These are phyloP conservation scores for Gaertneriomyces semiglobifer DNA, from an alignment of 192 early-diverging fungal species.

Conservation along the genomic window DNA sequence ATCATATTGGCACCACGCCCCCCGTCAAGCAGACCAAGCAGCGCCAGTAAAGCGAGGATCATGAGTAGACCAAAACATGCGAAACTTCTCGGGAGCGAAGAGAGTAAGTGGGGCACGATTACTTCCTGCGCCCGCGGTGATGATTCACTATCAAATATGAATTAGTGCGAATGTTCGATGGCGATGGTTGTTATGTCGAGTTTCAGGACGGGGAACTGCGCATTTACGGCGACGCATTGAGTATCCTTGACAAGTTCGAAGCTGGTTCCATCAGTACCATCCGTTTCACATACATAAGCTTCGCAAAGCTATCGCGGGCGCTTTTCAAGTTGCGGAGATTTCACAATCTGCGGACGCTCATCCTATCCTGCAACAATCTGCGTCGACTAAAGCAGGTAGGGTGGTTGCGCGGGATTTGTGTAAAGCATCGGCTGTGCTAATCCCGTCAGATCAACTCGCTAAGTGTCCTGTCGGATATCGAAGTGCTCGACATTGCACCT, in stretches of 20 bases:
- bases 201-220: slow-evolving; percentile 8
- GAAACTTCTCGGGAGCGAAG: too few relatives aligned
- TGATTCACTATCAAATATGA: too few relatives aligned
- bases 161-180: slow-evolving; percentile 10
- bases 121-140: too few relatives aligned
- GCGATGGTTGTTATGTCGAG: slow-evolving; percentile 4
- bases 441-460: slow-evolving; percentile 28
- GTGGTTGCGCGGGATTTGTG: not conserved
- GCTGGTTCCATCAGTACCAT: slow-evolving; percentile 12
- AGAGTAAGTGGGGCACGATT: too few relatives aligned
- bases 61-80: too few relatives aligned
- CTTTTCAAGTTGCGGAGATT: slow-evolving; percentile 25
- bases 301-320: slow-evolving; percentile 14
- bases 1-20: too few relatives aligned
- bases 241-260: slow-evolving; percentile 31
- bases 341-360: slow-evolving; percentile 18
- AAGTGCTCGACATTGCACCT: slow-evolving; percentile 21
- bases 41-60: too few relatives aligned
- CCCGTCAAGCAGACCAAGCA: too few relatives aligned
- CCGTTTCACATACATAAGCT: slow-evolving; percentile 22
- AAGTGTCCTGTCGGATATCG: slow-evolving; percentile 6
- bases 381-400: slow-evolving; percentile 32
- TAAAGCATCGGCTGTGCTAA: not conserved
- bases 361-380: slow-evolving; percentile 33
- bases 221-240: slow-evolving; percentile 35